These are phyloP conservation scores for Xylaria sp. DNA, from an alignment of 2,329 filamentous ascomycete genomes.

Conservation along the genomic window DNA sequence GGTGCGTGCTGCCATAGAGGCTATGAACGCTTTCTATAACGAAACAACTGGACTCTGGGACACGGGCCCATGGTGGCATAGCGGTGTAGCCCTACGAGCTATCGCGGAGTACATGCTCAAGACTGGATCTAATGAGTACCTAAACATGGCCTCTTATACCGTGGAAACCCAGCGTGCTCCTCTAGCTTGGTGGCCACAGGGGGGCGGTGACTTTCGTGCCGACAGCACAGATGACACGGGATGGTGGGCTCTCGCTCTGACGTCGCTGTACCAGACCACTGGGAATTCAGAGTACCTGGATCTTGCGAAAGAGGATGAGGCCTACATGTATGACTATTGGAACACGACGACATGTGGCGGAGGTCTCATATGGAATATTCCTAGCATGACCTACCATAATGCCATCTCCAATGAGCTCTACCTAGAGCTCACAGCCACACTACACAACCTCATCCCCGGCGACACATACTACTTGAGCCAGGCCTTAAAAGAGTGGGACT, in stretches of 20 bases:
- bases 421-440: conserved; percentile 56
- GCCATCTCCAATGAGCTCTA: conserved; percentile 62
- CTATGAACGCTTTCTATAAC: conserved; percentile 53
- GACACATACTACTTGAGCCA: conserved; percentile 53
- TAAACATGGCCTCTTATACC: conserved; percentile 48
- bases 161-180: conserved; percentile 51
- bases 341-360: conserved; percentile 57
- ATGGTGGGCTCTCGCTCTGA: conserved; percentile 65
- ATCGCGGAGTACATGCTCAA: conserved; percentile 53
- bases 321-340: conserved; percentile 60
- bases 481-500: conserved; percentile 57
- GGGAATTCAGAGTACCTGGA: conserved; percentile 57
- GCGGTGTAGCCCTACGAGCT: conserved; percentile 52
- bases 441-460: conserved; percentile 55
- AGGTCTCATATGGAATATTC: conserved; percentile 58
- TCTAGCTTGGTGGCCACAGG: conserved; percentile 52
- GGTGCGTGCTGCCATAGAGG: conserved; percentile 43
- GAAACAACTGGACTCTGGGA: conserved; percentile 52
- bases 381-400: conserved; percentile 54
- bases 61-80: conserved; percentile 54
- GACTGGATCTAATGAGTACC: conserved; percentile 48
- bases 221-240: conserved; percentile 59
- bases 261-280: conserved; percentile 60
- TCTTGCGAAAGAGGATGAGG: conserved; percentile 58
- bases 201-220: conserved; percentile 54